These are phyloP conservation scores for Ophiostoma ulmi DNA, from an alignment of 2,329 filamentous ascomycete species.

Conservation along the genomic window DNA sequence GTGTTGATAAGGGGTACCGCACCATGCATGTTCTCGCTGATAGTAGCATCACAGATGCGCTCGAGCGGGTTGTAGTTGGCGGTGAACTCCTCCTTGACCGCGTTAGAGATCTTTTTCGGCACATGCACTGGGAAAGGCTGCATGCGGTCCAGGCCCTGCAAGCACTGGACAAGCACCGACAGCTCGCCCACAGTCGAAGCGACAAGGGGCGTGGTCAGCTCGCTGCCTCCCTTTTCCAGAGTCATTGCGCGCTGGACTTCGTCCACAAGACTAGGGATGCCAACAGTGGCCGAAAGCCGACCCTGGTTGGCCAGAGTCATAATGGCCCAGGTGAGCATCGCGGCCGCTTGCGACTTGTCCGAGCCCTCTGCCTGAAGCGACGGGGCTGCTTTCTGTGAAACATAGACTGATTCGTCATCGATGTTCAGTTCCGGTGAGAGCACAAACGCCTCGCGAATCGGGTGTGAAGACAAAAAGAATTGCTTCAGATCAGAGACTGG, in stretches of 20 bases:
- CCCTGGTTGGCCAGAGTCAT: neutral
- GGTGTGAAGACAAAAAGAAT: neutral
- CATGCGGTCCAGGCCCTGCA: neutral
- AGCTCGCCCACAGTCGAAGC: neutral
- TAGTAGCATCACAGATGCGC: neutral
- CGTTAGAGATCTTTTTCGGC: neutral
- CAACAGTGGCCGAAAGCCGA: neutral
- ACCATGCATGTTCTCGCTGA: constrained; percentile 16
- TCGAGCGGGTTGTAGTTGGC: neutral
- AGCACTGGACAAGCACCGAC: neutral
- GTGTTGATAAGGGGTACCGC: constrained; percentile 33
- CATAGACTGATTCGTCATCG: neutral
- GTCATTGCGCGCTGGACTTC: constrained; percentile 8
- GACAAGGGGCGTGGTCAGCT: neutral
- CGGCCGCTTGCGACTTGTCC: too few species aligned
- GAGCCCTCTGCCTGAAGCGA: neutral
- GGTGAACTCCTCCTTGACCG: neutral
- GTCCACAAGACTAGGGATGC: constrained; percentile 8
- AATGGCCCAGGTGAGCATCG: neutral
- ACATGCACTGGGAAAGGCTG: neutral
- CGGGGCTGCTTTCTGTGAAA: neutral
- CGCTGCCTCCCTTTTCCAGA: neutral
- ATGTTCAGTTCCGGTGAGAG: neutral
- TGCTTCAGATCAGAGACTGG: neutral
- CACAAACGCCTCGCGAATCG: neutral